These are phyloP conservation scores for Kwoniella heveanensis DNA, from an alignment of 768 basidiomycete genomes.

Conservation along the genomic window DNA sequence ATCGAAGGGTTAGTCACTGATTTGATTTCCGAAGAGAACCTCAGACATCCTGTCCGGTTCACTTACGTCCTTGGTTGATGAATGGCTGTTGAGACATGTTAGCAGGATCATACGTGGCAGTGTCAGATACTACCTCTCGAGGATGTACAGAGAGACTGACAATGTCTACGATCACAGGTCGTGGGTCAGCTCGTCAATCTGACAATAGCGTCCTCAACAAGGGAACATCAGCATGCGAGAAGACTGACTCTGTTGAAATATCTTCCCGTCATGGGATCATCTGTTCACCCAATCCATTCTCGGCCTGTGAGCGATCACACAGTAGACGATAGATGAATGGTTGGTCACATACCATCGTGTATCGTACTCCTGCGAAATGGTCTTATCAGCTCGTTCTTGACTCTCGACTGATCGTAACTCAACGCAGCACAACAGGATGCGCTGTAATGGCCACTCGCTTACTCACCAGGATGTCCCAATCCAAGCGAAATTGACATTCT, in stretches of 20 bases:
- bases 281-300: conserved; percentile 19
- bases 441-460: background rate
- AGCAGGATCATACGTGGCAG: background rate
- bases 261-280: conserved; percentile 6
- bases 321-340: background rate
- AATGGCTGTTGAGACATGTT: conserved; percentile 27
- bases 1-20: too few relatives aligned
- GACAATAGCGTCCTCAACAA: too few relatives aligned
- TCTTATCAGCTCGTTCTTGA: too few relatives aligned
- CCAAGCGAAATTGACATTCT: conserved; percentile 28
- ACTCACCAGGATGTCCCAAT: conserved; percentile 36
- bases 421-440: too few relatives aligned
- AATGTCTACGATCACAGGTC: conserved; percentile 16
- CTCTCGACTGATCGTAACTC: too few relatives aligned
- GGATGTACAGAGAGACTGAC: conserved; percentile 6
- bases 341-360: conserved; percentile 19
- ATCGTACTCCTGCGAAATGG: conserved; percentile 23
- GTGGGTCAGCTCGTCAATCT: background rate
- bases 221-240: background rate
- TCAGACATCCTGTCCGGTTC: too few relatives aligned
- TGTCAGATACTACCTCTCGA: background rate
- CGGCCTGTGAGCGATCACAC: too few relatives aligned
- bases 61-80: conserved; percentile 31
- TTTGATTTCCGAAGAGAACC: too few relatives aligned
- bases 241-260: conserved; percentile 26